These are phyloP conservation scores for Phytophthora macrochlamydospora DNA, from an alignment of 352 stramenopile species.

Conservation along the genomic window DNA sequence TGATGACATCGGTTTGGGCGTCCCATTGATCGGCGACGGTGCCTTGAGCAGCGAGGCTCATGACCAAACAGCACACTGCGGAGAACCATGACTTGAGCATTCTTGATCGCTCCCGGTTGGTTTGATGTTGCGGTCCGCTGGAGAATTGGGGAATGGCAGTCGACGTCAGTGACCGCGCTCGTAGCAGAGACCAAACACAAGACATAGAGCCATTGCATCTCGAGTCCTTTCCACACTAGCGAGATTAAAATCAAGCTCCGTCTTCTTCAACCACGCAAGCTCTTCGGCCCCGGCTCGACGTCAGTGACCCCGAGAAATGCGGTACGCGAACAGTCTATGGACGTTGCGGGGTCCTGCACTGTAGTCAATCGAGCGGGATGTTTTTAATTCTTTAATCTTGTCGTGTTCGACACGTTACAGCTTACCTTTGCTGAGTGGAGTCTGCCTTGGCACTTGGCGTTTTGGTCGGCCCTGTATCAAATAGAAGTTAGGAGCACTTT, in stretches of 20 bases:
- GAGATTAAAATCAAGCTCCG: constrained; percentile 11
- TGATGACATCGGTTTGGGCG: constrained; percentile 38
- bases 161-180: background rate
- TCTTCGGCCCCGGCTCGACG: constrained; percentile 9
- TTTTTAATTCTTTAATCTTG: background rate
- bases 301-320: constrained; percentile 12
- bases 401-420: background rate
- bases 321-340: constrained; percentile 4
- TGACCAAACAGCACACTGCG: constrained; percentile 23
- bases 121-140: constrained; percentile 16
- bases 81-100: constrained; percentile 44
- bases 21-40: constrained; percentile 32
- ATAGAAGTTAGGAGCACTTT: background rate
- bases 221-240: constrained; percentile 5
- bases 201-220: background rate
- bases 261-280: constrained; percentile 29
- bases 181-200: constrained; percentile 1
- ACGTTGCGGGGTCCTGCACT: background rate
- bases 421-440: background rate
- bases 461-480: too few species aligned
- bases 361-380: constrained; percentile 6
- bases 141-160: constrained; percentile 19
- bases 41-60: constrained; percentile 20
- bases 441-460: too few species aligned
- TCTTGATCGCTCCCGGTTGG: constrained; percentile 12